These are phyloP conservation scores for Huntiella savannae DNA, from an alignment of 2,329 filamentous ascomycete genomes.

Conservation along the genomic window DNA sequence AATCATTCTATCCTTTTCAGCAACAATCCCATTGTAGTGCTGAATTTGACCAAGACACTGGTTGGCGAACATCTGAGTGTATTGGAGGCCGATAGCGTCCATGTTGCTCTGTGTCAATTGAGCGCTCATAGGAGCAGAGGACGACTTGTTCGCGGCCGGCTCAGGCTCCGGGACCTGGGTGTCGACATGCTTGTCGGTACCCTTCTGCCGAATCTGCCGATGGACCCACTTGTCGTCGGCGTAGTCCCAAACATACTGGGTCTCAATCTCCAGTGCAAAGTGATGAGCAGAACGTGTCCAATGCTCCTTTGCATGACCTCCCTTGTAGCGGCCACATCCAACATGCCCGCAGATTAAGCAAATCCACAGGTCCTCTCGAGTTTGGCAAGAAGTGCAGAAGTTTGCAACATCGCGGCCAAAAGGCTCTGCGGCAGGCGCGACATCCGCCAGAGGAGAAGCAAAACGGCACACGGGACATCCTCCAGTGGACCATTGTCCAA, in stretches of 20 bases:
- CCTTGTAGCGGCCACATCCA: conserved; percentile 86
- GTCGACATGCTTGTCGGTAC: conserved; percentile 81
- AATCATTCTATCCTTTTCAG: too few relatives aligned
- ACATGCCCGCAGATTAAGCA: conserved; percentile 86
- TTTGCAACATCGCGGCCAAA: conserved; percentile 44
- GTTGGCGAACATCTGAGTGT: conserved; percentile 79
- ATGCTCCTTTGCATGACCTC: conserved; percentile 80
- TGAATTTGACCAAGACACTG: conserved; percentile 83
- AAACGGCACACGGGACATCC: conserved; percentile 92
- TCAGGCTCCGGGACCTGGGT: not conserved
- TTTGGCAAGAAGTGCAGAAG: conserved; percentile 66
- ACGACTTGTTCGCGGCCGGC: too few relatives aligned
- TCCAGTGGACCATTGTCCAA: conserved; percentile 88
- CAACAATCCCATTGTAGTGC: conserved; percentile 39
- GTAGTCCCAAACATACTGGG: conserved; percentile 96
- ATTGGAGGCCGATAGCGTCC: conserved; percentile 74
- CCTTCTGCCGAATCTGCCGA: conserved; percentile 81
- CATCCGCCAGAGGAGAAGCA: conserved; percentile 39
- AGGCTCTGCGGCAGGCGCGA: conserved; percentile 20
- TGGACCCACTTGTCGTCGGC: conserved; percentile 91
- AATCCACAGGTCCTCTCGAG: conserved; percentile 73
- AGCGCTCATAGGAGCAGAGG: too few relatives aligned
- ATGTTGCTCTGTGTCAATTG: conserved; percentile 24
- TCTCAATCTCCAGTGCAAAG: conserved; percentile 81
- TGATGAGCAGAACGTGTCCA: conserved; percentile 80